Evolutionary conservation across 2,329 filamentous ascomycete genomes (phyloP), one percentile per base, ranked within the genome.

Genomic region (Colletotrichum abscissum): DNA sequence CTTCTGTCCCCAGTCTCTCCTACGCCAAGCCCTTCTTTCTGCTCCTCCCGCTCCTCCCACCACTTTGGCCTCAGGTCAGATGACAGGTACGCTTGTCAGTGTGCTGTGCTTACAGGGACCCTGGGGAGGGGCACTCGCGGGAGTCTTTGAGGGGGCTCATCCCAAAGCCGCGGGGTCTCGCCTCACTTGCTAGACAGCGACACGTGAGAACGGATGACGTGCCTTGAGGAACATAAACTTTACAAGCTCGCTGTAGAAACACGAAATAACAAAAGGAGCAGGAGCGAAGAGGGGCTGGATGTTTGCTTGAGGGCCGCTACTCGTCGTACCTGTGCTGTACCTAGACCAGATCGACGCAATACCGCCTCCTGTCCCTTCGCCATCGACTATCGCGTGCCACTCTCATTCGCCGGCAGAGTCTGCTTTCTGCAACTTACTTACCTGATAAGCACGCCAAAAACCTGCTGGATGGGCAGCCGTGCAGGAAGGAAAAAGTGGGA

Each of bases 401-500:
- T 55, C 59, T 62, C 52, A 74, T 75, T 74, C 63, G 70, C 64
- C 70, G 46, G 54, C 38, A 30, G 57, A 57, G 42, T 67, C 70
- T 66, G 71, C 57, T 67, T 72, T 70, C 71, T 75, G 71, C 67
- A 55, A 60, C 54, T 59, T 58, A 35, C 62, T 64, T 66, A 69
- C 74, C 65, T 66, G 62, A 74, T 67, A 54, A 72, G 62, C 60
- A 69, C 55, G 52, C 62, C 72, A 71, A 75, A 75, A 67, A 71
- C 69, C 64, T 72, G 69, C 69, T 74, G 60, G 62, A 73, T 58
- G 72, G 72, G 70, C 70, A 70, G 67, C 70, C 30, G 70, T 73
- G 70, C 70, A 73, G 70, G 49, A 69, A 69, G 38, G 67, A 67
- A 70, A 70, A 70, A 70, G 67, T 75, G 72, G 74, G 72, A 74